These are phyloP conservation scores for Geoglossum glabrum DNA, from an alignment of 495 filamentous ascomycete genomes.

Conservation along the genomic window DNA sequence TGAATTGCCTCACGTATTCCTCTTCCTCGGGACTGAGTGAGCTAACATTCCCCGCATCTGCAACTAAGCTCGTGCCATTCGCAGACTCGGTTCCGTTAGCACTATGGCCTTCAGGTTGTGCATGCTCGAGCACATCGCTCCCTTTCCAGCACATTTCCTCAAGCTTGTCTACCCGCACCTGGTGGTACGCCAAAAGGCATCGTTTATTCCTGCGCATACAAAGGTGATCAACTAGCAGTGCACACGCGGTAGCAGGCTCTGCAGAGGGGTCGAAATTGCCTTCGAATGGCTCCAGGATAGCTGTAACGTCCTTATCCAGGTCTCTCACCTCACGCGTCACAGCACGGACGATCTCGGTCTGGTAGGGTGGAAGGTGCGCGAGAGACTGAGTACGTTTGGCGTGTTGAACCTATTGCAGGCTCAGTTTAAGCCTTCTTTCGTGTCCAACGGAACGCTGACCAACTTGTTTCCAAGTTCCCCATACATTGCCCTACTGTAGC, in stretches of 20 bases:
- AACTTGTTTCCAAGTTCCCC: slow-evolving; percentile 79
- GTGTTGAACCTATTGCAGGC: slow-evolving; percentile 56
- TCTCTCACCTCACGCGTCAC: slow-evolving; percentile 86
- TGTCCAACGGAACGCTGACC: slow-evolving; percentile 22
- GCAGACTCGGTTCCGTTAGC: slow-evolving; percentile 12
- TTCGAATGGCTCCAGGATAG: slow-evolving; percentile 61
- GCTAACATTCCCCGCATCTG: slow-evolving; percentile 34
- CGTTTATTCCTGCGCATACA: slow-evolving; percentile 94
- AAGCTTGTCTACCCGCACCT: slow-evolving; percentile 71
- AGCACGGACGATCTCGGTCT: slow-evolving; percentile 74
- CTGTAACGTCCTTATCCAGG: slow-evolving; percentile 71
- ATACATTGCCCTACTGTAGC: slow-evolving; percentile 60
- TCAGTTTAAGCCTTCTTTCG: neutral
- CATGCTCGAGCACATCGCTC: slow-evolving; percentile 46
- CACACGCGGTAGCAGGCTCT: slow-evolving; percentile 68
- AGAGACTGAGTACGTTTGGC: slow-evolving; percentile 90
- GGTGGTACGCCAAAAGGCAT: slow-evolving; percentile 87
- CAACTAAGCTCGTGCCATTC: slow-evolving; percentile 12
- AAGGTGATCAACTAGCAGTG: slow-evolving; percentile 78
- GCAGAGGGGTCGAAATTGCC: slow-evolving; percentile 66
- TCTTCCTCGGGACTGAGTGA: slow-evolving; percentile 93
- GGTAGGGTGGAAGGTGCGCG: slow-evolving; percentile 73
- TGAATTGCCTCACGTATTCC: slow-evolving; percentile 81
- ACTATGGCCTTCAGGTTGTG: slow-evolving; percentile 21
- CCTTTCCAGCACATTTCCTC: slow-evolving; percentile 91